Conservation (phyloP, 1,139 yeast species). For the Blastobotrys indianensis region DNA sequence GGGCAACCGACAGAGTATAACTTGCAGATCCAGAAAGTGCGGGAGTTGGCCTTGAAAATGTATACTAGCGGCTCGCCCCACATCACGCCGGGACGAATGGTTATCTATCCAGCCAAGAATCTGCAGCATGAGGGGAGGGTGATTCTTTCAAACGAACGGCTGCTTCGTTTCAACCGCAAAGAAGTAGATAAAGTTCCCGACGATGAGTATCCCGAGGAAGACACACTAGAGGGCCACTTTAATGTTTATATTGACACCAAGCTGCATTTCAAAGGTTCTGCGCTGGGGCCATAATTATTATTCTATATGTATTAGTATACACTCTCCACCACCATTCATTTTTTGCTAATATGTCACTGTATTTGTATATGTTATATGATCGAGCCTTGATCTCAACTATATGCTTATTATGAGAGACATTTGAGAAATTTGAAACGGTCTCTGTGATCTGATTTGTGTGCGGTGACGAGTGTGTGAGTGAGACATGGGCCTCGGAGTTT, state of each 20-base stretch:
- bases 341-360: too few relatives aligned
- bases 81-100: slow-evolving; percentile 5
- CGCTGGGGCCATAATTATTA: background rate
- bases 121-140: slow-evolving; percentile 12
- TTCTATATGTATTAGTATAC: too few relatives aligned
- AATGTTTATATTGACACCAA: slow-evolving; percentile 10
- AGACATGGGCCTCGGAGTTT: too few relatives aligned
- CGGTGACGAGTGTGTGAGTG: too few relatives aligned
- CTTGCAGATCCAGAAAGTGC: slow-evolving; percentile 3
- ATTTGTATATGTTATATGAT: too few relatives aligned
- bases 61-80: slow-evolving; percentile 1
- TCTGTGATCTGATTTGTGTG: too few relatives aligned
- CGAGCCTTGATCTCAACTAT: too few relatives aligned
- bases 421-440: too few relatives aligned
- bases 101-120: slow-evolving; percentile 11
- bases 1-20: background rate
- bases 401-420: too few relatives aligned
- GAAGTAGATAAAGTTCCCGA: slow-evolving; percentile 6
- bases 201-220: slow-evolving; percentile 8
- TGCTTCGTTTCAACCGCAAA: slow-evolving; percentile 6
- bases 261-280: background rate
- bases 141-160: slow-evolving; percentile 6
- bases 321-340: too few relatives aligned
- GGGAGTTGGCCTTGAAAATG: slow-evolving; percentile 7
- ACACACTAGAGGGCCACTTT: slow-evolving; percentile 8